Evolutionary conservation across 75 land plant species (phyloP).

Genomic region (Adiantum capillusveneris): DNA sequence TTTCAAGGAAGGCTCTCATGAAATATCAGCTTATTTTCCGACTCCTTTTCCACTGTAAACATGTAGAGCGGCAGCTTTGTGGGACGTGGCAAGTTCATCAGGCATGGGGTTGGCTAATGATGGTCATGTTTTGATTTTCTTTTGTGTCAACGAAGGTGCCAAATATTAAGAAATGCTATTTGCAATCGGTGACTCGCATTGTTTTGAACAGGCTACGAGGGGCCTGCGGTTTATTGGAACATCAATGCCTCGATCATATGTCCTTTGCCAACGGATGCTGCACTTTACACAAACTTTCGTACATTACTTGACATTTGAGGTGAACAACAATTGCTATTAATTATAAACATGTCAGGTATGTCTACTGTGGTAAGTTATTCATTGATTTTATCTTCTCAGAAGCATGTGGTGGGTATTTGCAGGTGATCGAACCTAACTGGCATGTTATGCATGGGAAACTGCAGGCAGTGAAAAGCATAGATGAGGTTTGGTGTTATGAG

Average conservation of each 20-base stretch:
- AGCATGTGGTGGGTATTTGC: neutral
- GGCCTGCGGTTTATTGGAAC: conserved; percentile 58
- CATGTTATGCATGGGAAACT: conserved; percentile 83
- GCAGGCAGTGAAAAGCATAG: conserved; percentile 81
- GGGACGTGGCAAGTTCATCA: conserved; percentile 97
- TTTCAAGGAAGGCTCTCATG: conserved; percentile 82
- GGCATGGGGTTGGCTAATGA: conserved; percentile 28
- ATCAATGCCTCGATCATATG: conserved; percentile 73
- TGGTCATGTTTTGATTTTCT: neutral
- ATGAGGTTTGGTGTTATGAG: conserved; percentile 55
- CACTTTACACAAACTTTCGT: conserved; percentile 87
- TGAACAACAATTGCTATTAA: too few species aligned
- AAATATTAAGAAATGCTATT: neutral
- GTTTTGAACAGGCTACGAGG: conserved; percentile 48
- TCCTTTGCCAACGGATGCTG: conserved; percentile 92
- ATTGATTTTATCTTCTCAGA: too few species aligned
- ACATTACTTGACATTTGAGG: conserved; percentile 98
- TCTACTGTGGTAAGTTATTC: too few species aligned
- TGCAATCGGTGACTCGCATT: neutral
- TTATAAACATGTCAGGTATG: too few species aligned
- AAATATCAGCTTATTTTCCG: conserved; percentile 96
- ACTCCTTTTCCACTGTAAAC: conserved; percentile 88
- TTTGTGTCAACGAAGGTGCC: neutral
- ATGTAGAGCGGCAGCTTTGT: conserved; percentile 90
- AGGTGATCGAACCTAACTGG: conserved; percentile 99